Evolutionary conservation across 805 yeast species (phyloP).

Genomic region (Debaryomyces tyrocola): DNA sequence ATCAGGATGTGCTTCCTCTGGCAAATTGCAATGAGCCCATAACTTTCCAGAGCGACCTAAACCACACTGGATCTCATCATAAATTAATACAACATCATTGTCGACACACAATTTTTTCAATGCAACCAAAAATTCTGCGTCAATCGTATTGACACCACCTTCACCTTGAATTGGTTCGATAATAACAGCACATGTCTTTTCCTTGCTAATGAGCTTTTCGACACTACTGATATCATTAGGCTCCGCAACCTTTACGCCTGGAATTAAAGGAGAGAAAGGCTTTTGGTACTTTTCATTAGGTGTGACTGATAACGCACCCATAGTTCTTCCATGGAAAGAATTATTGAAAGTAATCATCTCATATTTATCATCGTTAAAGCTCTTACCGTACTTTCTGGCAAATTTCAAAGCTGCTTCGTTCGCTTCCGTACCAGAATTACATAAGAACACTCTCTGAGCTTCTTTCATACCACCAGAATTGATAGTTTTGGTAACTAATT

Average conservation of each 20-base stretch:
- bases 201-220: constrained; percentile 49
- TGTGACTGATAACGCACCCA: constrained; percentile 92
- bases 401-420: constrained; percentile 61
- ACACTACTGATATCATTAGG: constrained; percentile 63
- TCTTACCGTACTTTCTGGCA: constrained; percentile 76
- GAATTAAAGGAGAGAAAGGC: constrained; percentile 90
- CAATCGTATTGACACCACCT: constrained; percentile 83
- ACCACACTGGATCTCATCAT: constrained; percentile 97
- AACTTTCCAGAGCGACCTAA: constrained; percentile 87
- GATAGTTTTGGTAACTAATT: constrained; percentile 67
- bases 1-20: constrained; percentile 87
- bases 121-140: constrained; percentile 60
- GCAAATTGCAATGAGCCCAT: constrained; percentile 86
- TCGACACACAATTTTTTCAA: constrained; percentile 67
- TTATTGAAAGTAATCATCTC: constrained; percentile 86
- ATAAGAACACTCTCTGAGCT: constrained; percentile 70
- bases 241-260: constrained; percentile 74
- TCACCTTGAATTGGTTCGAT: constrained; percentile 98
- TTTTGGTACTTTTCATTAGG: constrained; percentile 90
- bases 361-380: constrained; percentile 51
- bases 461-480: constrained; percentile 75
- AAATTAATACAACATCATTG: constrained; percentile 74
- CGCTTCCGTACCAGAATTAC: constrained; percentile 62
- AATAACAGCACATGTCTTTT: constrained; percentile 84
- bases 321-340: constrained; percentile 93